A percentile compares a stretch with the other conserved stretches of the same genome.
Evolutionary conservation across 495 filamentous ascomycete genomes (phyloP).

Genomic region (Hypoxylon intermedium): DNA sequence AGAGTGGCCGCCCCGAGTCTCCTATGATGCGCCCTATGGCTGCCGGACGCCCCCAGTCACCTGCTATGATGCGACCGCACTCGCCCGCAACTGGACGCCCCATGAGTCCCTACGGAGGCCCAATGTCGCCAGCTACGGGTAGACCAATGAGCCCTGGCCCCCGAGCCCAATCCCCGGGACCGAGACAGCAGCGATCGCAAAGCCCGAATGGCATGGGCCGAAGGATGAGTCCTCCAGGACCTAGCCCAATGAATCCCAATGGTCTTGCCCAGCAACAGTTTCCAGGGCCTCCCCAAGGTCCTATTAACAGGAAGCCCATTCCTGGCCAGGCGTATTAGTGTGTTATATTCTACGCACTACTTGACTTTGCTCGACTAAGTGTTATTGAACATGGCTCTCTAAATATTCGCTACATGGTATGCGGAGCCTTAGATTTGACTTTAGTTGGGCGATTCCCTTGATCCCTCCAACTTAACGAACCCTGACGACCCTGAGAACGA

Average conservation of each 20-base stretch:
- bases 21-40: slow-evolving; percentile 49
- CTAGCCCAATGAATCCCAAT: slow-evolving; percentile 67
- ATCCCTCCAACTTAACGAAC: slow-evolving; percentile 33
- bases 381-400: slow-evolving; percentile 4
- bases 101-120: slow-evolving; percentile 46
- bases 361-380: background rate
- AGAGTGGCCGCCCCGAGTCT: slow-evolving; percentile 52
- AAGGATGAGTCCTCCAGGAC: slow-evolving; percentile 61
- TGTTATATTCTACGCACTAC: background rate
- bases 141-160: slow-evolving; percentile 48
- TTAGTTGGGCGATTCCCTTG: slow-evolving; percentile 8
- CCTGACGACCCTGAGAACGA: slow-evolving; percentile 40
- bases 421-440: background rate
- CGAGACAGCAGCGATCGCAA: slow-evolving; percentile 49
- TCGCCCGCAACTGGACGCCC: slow-evolving; percentile 52
- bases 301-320: slow-evolving; percentile 54
- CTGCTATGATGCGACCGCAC: slow-evolving; percentile 44
- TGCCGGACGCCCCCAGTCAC: slow-evolving; percentile 47
- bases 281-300: slow-evolving; percentile 43
- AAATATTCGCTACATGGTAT: background rate
- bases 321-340: slow-evolving; percentile 58
- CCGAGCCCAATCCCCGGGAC: slow-evolving; percentile 54
- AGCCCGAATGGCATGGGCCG: too few relatives aligned
- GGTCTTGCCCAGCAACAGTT: slow-evolving; percentile 39
- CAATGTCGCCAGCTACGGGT: slow-evolving; percentile 45